Conservation (phyloP, 78 protist genomes). For the Dictyostelium purpureum region DNA sequence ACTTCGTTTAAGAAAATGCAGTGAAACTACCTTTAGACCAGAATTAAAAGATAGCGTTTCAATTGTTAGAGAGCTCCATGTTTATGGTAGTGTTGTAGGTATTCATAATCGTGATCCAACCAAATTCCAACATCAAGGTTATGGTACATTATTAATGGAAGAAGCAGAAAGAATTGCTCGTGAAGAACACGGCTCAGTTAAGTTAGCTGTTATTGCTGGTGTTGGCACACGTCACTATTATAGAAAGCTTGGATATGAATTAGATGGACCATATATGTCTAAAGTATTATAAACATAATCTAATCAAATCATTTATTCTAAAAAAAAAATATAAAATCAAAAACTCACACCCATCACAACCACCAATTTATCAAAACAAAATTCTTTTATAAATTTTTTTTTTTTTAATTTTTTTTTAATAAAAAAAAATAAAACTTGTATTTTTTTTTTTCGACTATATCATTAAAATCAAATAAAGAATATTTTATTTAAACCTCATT, state of each 20-base stretch:
- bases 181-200: conserved; percentile 90
- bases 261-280: conserved; percentile 93
- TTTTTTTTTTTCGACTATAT: no score
- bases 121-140: conserved; percentile 96
- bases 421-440: no score
- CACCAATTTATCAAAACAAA: no score
- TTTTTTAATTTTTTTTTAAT: no score
- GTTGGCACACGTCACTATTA: conserved; percentile 98
- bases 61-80: conserved; percentile 98
- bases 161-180: conserved; percentile 97
- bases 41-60: conserved; percentile 85
- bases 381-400: no score
- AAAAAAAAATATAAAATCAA: no score
- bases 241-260: conserved; percentile 94
- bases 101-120: conserved; percentile 86
- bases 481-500: no score
- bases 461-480: no score
- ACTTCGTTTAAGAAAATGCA: conserved; percentile 92
- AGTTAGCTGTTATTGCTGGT: conserved; percentile 95
- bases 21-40: conserved; percentile 82
- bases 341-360: no score
- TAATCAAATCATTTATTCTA: no score
- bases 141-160: conserved; percentile 95
- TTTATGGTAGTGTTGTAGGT: conserved; percentile 94
- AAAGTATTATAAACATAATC: no score